A percentile compares a stretch with the other conserved stretches of the same genome.
Conservation (phyloP, 2,329 filamentous ascomycete genomes). For the Cordyceps tenuipes region DNA sequence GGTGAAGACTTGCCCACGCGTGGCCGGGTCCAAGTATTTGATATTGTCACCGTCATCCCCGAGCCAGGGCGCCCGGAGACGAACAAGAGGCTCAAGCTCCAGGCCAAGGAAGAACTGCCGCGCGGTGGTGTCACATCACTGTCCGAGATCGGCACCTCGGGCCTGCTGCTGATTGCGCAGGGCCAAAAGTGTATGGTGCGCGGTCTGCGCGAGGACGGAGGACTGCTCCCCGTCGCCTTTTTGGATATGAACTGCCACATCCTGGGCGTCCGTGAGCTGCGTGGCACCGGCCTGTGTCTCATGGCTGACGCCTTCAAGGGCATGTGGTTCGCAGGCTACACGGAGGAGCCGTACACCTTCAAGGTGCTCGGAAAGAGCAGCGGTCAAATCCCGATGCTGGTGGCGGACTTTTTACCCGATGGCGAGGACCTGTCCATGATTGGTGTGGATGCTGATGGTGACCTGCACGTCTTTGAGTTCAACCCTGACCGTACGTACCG, state of each 20-base stretch:
- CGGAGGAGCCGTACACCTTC: slow-evolving; percentile 94
- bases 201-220: slow-evolving; percentile 90
- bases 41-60: slow-evolving; percentile 85
- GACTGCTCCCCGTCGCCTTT: slow-evolving; percentile 86
- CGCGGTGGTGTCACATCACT: slow-evolving; percentile 85
- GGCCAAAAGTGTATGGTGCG: slow-evolving; percentile 97
- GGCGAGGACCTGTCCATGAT: slow-evolving; percentile 76
- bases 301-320: slow-evolving; percentile 90
- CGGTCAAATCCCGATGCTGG: slow-evolving; percentile 66
- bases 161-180: slow-evolving; percentile 81
- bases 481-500: slow-evolving; percentile 75
- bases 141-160: slow-evolving; percentile 76
- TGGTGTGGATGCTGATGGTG: slow-evolving; percentile 74
- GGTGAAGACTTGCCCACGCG: slow-evolving; percentile 86
- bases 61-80: slow-evolving; percentile 80
- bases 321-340: slow-evolving; percentile 93
- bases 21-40: slow-evolving; percentile 82
- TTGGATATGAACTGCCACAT: slow-evolving; percentile 97
- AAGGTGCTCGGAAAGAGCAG: slow-evolving; percentile 83
- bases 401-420: slow-evolving; percentile 82
- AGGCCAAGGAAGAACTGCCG: slow-evolving; percentile 83
- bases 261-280: slow-evolving; percentile 73
- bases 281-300: slow-evolving; percentile 74
- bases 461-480: slow-evolving; percentile 84
- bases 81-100: slow-evolving; percentile 72